Evolutionary conservation across 1,284 basidiomycete genomes (phyloP), one percentile per base, ranked within the genome.

Genomic region (Melampsora americana): DNA sequence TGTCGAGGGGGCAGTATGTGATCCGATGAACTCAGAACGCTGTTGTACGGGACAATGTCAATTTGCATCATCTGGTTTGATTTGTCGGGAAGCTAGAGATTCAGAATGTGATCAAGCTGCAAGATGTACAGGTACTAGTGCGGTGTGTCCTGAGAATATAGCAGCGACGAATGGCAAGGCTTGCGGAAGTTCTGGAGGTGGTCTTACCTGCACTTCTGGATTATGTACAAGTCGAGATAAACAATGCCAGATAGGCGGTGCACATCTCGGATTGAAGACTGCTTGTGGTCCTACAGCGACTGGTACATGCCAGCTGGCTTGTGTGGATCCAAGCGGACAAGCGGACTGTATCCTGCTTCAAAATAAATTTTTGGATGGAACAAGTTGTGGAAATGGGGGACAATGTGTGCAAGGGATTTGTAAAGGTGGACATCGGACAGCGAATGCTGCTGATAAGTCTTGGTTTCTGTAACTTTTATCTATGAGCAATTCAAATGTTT

Each of bases 381-480:
- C 80, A 14, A 77, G 78, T 65, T 82, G 81, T 61, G 81, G 81
- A 28, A 80, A 79, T 53, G 81, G 81, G 23, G 81, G 81, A 44
- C 72, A 78, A n/a, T 82, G 81, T 77, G 30, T 79, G 39, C 77
- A 71, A 61, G 81, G 81, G 46, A 75, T 79, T 76, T 82, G 81
- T 77, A 71, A 79, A 61, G 77, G 77, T 2, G 80, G 81, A 23
- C 76, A 77, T 6, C 80, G 80, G 79, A 78, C 79, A 76, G 78
- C 69, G 18, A 42, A 42, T 42, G 39, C 39, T 42, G 39, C 39
- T 42, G 39, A 42, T 42, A 42, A 80, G 78, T 28, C 80, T 81
- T 42, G 39, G 39, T 42, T 42, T 42, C 39, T 42, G 39, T 42
- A 42, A 42, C 39, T 42, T 42, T 42, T 12, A 42, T 42, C 11